phyloP scores from a whole-genome alignment of 2,329 filamentous ascomycete species.

The Massarina eburnea region DNA sequence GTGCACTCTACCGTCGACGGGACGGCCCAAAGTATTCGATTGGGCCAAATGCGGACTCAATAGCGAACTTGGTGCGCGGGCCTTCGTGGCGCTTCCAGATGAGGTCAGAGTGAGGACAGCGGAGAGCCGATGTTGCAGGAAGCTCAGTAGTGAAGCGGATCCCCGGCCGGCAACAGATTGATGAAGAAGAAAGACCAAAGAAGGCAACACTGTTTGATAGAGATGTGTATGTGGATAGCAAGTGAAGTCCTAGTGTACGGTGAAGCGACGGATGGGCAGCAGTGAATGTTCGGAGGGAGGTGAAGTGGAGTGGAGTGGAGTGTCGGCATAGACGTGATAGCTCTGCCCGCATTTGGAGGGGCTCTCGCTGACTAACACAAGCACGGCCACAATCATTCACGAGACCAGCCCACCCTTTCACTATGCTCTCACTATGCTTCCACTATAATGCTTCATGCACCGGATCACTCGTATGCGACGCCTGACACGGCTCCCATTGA shows the following conservation, averaged over 20 bases:
- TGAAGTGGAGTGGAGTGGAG: conserved; percentile 1
- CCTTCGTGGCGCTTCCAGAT: conserved; percentile 12
- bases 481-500: neutral
- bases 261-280: neutral
- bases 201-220: neutral
- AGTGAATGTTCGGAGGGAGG: neutral
- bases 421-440: neutral
- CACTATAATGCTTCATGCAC: conserved; percentile 6
- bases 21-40: conserved; percentile 8
- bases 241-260: neutral
- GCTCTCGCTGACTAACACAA: conserved; percentile 8
- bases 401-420: too few relatives aligned
- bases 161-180: conserved; percentile 5
- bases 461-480: neutral
- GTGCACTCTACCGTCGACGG: neutral
- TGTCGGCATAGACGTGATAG: neutral
- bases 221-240: neutral
- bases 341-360: conserved; percentile 13
- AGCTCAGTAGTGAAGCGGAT: conserved; percentile 12
- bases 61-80: conserved; percentile 8
- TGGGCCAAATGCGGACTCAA: conserved; percentile 6
- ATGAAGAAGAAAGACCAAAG: neutral
- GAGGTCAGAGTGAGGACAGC: conserved; percentile 19
- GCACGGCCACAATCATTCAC: too few relatives aligned
- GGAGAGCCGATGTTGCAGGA: conserved; percentile 24